Evolutionary conservation across 2,329 filamentous ascomycete genomes (phyloP), one percentile per base, ranked within the genome.

Genomic region (Fusarium coffeatum): DNA sequence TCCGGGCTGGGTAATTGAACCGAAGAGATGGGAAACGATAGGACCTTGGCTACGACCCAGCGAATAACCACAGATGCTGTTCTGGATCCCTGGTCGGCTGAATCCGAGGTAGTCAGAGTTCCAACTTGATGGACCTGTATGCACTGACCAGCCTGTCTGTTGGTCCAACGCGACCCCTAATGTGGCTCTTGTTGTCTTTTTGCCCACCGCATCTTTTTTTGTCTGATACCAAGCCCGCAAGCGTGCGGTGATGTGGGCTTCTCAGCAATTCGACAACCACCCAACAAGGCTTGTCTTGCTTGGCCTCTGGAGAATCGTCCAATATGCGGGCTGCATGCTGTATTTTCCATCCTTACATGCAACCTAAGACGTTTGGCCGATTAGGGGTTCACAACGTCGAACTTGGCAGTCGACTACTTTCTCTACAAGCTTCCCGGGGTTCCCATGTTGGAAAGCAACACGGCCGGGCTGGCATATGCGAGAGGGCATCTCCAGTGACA

Each of bases 71-170:
- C 42, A 47, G 34, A 32, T 46, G 42, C 11, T 46, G 23, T 50
- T 25, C 13, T 46, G 25, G 41, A 64, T 69, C 72, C 72, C 59
- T 74, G 72, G 41, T 68, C 72, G 70, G 72, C 70, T 74, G 72
- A 74, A 65, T 58, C 55, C 37, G 50, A 64, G 20, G 47, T 27
- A 56, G 47, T 43, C 59, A 60, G 48, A 51, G 58, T 57, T 60
- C 56, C 62, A 69, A 53, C 41, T 55, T 51, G 37, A 72, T 63
- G 50, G 69, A 54, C 62, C 58, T 55, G 46, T 48, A 62, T 54
- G 65, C 71, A 68, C 65, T 56, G 48, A 48, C 68, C 68, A 60
- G 32, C 30, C 43, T 23, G 42, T 42, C 28, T 41, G 43, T 51
- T 62, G 51, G 59, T 55, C 55, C 48, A 42, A 53, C 12, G 40